Evolutionary conservation across 495 filamentous ascomycete species (phyloP).

Genomic region (Schizothecium vesticola): DNA sequence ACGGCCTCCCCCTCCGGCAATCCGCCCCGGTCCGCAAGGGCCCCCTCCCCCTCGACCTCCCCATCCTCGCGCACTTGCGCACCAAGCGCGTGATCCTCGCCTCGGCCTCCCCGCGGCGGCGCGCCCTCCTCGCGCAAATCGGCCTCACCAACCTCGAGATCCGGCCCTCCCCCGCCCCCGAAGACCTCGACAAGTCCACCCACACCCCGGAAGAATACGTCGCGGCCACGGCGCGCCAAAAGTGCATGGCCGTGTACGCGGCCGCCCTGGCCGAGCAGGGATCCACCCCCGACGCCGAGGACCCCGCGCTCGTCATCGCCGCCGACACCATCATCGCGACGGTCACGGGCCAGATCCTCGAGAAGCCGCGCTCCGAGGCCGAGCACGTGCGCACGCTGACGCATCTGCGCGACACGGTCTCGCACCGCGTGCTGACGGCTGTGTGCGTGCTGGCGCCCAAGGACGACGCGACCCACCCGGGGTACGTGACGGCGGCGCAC

Average conservation of each 20-base stretch:
- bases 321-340: slow-evolving; percentile 90
- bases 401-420: slow-evolving; percentile 63
- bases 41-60: slow-evolving; percentile 64
- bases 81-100: slow-evolving; percentile 78
- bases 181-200: slow-evolving; percentile 71
- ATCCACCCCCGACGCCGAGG: slow-evolving; percentile 30
- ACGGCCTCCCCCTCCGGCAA: slow-evolving; percentile 32
- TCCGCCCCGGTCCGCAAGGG: slow-evolving; percentile 29
- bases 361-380: slow-evolving; percentile 79
- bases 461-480: slow-evolving; percentile 67
- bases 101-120: slow-evolving; percentile 77
- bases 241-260: slow-evolving; percentile 73
- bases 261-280: slow-evolving; percentile 52
- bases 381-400: slow-evolving; percentile 80
- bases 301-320: slow-evolving; percentile 80
- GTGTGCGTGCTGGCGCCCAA: slow-evolving; percentile 76
- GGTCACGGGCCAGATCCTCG: slow-evolving; percentile 66
- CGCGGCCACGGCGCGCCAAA: slow-evolving; percentile 74
- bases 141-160: slow-evolving; percentile 74
- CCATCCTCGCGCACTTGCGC: slow-evolving; percentile 65
- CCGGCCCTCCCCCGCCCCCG: slow-evolving; percentile 70
- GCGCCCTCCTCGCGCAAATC: slow-evolving; percentile 69
- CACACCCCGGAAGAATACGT: slow-evolving; percentile 86
- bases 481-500: slow-evolving; percentile 72
- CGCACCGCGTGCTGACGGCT: slow-evolving; percentile 76